Evolutionary conservation across 495 filamentous ascomycete species (phyloP), one percentile per base, ranked within the genome.

Genomic region (Evernia prunastri): DNA sequence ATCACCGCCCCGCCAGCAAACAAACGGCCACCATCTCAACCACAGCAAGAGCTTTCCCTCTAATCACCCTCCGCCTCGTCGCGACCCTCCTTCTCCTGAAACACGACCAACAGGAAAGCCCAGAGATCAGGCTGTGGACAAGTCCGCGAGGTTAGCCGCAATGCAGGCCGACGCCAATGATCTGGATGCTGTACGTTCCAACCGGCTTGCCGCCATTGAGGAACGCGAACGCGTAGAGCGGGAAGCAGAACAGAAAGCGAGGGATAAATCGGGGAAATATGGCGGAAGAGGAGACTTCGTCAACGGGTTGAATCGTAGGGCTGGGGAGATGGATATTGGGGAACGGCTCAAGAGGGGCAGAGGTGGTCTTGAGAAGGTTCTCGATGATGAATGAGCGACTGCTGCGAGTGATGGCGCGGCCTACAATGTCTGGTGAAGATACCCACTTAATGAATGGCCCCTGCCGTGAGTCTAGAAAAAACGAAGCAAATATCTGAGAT

Each of bases 81-180:
- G 36, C 6, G 58, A 59, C 11, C 47, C 53, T n/a, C 69, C 74
- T 53, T 79, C 78, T 1, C 77, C 56, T 13, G 51, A 49, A 60
- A 45, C 58, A 56, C 56, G 60, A 43, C 37, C 39, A 10, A 56
- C 5, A 31, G 15, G 33, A 15, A 33, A 33, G 66, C 17, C 23
- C 63, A 51, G 25, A 58, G 35, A 40, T 42, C 37, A 70, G 68
- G 62, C 67, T 69, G 78, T 78, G 64, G 78, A 81, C 49, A 77
- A 77, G 39, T 72, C 72, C 36, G 75, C 75, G 57, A 93, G 89
- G 70, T 78, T 97, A 7, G 90, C 89, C 23, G 89, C 87, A 40
- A 98, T 98, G 94, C 89, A 91, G 70, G 81, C 83, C 31, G 90
- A 89, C 60, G 94, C 94, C n/a, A 79, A 80, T 4, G 83, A 88